A percentile compares a stretch with the other conserved stretches of the same genome.
These are phyloP conservation scores for Excoecaria cochinchinensis DNA, from an alignment of 345 rosid genomes.

Conservation along the genomic window DNA sequence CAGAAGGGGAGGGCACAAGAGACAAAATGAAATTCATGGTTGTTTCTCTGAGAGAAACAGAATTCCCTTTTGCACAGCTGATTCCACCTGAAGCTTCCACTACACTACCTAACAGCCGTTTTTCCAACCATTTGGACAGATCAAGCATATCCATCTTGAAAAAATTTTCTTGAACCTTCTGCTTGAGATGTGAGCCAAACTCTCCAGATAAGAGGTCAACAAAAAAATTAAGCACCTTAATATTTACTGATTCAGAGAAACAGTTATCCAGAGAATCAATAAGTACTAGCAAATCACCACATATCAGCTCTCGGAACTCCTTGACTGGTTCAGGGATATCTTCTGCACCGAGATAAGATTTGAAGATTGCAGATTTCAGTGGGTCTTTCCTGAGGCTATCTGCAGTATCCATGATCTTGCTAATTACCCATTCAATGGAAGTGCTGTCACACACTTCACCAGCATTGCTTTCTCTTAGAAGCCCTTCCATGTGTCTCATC, in stretches of 20 bases:
- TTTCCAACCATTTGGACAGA: conserved; percentile 87
- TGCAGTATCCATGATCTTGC: conserved; percentile 61
- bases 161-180: conserved; percentile 56
- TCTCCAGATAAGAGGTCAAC: conserved; percentile 75
- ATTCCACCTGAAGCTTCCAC: conserved; percentile 49
- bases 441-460: conserved; percentile 46
- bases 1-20: conserved; percentile 55
- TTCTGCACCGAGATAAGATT: conserved; percentile 65
- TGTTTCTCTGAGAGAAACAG: conserved; percentile 72
- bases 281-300: conserved; percentile 71
- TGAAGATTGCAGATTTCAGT: conserved; percentile 47
- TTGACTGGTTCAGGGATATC: conserved; percentile 42
- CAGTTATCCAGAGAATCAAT: conserved; percentile 70
- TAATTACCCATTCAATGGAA: conserved; percentile 69
- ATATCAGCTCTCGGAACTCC: conserved; percentile 46
- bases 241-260: conserved; percentile 67
- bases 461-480: conserved; percentile 53
- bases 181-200: conserved; percentile 52
- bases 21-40: conserved; percentile 67
- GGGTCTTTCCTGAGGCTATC: conserved; percentile 78
- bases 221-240: conserved; percentile 78
- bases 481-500: conserved; percentile 80
- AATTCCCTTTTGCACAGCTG: conserved; percentile 55
- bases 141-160: conserved; percentile 59
- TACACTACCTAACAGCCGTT: conserved; percentile 70